Percentiles rank a stretch among this genome's conserved stretches.
These are phyloP conservation scores for Rhodotorula paludigena DNA, from an alignment of 768 basidiomycete species.

Conservation along the genomic window DNA sequence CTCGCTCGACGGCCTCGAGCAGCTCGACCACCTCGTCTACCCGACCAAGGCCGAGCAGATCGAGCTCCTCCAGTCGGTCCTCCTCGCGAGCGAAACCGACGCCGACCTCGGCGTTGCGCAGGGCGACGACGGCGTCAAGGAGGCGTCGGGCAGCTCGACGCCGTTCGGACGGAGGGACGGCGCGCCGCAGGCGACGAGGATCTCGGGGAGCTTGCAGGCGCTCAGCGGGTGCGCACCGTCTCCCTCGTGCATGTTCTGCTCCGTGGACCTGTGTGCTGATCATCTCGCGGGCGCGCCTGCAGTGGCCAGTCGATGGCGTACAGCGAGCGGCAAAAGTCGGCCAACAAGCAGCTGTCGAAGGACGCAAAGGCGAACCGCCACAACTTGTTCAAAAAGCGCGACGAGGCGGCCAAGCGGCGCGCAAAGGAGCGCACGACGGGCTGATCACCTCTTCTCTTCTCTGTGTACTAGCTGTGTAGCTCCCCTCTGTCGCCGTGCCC, in stretches of 20 bases:
- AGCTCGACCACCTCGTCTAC: slow-evolving; percentile 82
- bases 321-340: slow-evolving; percentile 83
- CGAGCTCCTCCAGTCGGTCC: slow-evolving; percentile 86
- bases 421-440: slow-evolving; percentile 14
- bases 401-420: slow-evolving; percentile 55
- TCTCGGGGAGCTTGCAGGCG: slow-evolving; percentile 67
- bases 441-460: background rate
- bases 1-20: slow-evolving; percentile 84
- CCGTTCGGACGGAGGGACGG: slow-evolving; percentile 45
- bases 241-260: background rate
- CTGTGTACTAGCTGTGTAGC: too few relatives aligned
- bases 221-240: slow-evolving; percentile 58
- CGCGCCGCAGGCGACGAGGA: slow-evolving; percentile 67
- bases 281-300: background rate
- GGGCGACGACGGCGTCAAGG: slow-evolving; percentile 55
- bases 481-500: too few relatives aligned
- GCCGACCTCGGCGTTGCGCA: slow-evolving; percentile 82
- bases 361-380: slow-evolving; percentile 47
- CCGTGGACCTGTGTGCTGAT: too few relatives aligned
- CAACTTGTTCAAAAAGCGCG: slow-evolving; percentile 75
- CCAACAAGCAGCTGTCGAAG: slow-evolving; percentile 61
- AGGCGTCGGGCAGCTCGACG: slow-evolving; percentile 47
- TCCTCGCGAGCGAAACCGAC: slow-evolving; percentile 82
- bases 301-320: slow-evolving; percentile 76
- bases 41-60: slow-evolving; percentile 87